Conservation (phyloP, 2,329 filamentous ascomycete genomes). For the Pleoardoris graminearum region DNA sequence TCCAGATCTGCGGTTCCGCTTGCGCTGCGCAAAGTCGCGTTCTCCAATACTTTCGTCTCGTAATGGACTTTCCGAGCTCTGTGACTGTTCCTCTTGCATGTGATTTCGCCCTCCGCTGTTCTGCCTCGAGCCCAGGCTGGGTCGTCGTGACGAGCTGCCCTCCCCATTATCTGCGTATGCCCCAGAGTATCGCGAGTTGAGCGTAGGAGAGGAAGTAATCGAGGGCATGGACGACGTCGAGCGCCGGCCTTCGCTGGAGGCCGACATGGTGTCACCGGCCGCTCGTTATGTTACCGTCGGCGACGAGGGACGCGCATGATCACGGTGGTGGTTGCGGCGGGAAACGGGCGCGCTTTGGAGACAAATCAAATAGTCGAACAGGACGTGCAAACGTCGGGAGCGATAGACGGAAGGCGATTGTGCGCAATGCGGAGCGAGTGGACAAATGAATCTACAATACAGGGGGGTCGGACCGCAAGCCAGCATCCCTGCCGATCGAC, state of each 20-base stretch:
- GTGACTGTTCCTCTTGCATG: constrained; percentile 3
- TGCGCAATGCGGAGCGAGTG: neutral
- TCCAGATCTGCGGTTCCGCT: constrained; percentile 40
- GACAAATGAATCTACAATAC: neutral
- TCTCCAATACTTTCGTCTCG: constrained; percentile 30
- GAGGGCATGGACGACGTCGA: constrained; percentile 42
- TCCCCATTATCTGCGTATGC: constrained; percentile 31
- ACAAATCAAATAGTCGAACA: no score
- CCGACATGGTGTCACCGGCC: constrained; percentile 32
- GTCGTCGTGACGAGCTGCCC: constrained; percentile 34
- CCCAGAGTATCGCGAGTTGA: constrained; percentile 34
- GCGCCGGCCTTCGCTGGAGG: constrained; percentile 38
- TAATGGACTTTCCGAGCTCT: constrained; percentile 20
- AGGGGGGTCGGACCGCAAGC: no score
- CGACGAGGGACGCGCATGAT: constrained; percentile 22
- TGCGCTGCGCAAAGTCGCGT: constrained; percentile 38
- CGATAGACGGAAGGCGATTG: neutral
- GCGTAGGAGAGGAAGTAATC: constrained; percentile 36
- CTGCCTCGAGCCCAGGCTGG: constrained; percentile 20
- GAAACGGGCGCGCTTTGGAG: no score
- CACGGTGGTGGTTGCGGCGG: no score
- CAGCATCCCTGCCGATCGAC: constrained; percentile 5
- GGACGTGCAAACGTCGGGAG: neutral
- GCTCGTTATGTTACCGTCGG: constrained; percentile 26
- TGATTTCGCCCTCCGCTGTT: constrained; percentile 14